Percentiles rank a stretch among this genome's conserved stretches.
Evolutionary conservation across 495 filamentous ascomycete species (phyloP).

Genomic region (Daldinia concentrica): DNA sequence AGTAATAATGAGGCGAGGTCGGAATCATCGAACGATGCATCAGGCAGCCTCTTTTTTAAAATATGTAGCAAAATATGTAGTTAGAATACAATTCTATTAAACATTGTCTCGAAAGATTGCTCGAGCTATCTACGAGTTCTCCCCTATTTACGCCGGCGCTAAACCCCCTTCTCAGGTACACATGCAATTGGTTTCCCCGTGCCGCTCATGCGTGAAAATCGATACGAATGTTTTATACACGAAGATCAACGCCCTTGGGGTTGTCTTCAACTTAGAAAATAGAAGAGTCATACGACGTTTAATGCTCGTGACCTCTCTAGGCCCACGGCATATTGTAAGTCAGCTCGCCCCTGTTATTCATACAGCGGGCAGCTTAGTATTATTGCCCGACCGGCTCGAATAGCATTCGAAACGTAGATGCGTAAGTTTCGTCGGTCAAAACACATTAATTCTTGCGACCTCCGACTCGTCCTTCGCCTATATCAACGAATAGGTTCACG

Average conservation of each 20-base stretch:
- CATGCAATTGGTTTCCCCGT: slow-evolving; percentile 34
- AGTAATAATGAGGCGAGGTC: neutral
- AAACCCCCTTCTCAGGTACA: slow-evolving; percentile 37
- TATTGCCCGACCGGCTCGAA: slow-evolving; percentile 1
- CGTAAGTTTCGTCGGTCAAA: neutral
- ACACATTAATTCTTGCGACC: slow-evolving; percentile 21
- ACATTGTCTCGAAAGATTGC: slow-evolving; percentile 41
- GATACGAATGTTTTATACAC: slow-evolving; percentile 36
- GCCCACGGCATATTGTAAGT: slow-evolving; percentile 21
- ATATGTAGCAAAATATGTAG: neutral
- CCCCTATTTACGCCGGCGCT: slow-evolving; percentile 43
- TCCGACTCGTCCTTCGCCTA: slow-evolving; percentile 47
- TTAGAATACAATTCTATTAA: slow-evolving; percentile 35
- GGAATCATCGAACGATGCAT: neutral
- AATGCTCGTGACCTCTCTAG: slow-evolving; percentile 11
- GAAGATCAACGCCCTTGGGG: slow-evolving; percentile 12
- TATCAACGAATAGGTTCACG: slow-evolving; percentile 51
- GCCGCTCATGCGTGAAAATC: slow-evolving; percentile 39
- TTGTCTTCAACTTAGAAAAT: slow-evolving; percentile 15
- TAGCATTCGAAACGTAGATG: slow-evolving; percentile 10
- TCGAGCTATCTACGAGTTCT: slow-evolving; percentile 40
- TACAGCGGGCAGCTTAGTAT: slow-evolving; percentile 9
- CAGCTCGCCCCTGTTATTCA: slow-evolving; percentile 22
- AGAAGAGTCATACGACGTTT: slow-evolving; percentile 21
- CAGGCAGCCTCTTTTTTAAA: neutral